Evolutionary conservation across 2,329 filamentous ascomycete species (phyloP).

Genomic region (Teratosphaeria pseudoeucalypti): DNA sequence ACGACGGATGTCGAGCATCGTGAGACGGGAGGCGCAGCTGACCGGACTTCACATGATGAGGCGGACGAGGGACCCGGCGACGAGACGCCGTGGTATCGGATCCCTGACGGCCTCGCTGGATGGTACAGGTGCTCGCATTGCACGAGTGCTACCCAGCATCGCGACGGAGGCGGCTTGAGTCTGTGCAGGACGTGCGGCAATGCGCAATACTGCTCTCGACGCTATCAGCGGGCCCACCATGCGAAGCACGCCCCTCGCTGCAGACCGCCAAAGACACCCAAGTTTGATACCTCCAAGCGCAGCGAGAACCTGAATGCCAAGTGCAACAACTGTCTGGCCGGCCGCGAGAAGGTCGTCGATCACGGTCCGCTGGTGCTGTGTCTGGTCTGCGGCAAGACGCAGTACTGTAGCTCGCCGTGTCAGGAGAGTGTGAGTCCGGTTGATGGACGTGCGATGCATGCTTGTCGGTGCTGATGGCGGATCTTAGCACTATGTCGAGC

Average conservation of each 20-base stretch:
- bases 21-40: neutral
- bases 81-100: neutral
- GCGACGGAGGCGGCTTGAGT: neutral
- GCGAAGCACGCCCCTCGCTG: neutral
- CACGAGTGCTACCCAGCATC: neutral
- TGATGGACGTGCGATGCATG: neutral
- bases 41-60: neutral
- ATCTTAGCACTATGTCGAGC: neutral
- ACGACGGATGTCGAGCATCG: neutral
- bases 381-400: neutral
- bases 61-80: neutral
- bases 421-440: neutral
- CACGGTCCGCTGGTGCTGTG: neutral
- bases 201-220: neutral
- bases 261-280: neutral
- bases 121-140: neutral
- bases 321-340: neutral
- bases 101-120: neutral
- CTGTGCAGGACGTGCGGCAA: neutral
- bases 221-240: neutral
- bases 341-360: neutral
- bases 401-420: neutral
- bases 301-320: neutral
- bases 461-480: neutral
- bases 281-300: neutral